Evolutionary conservation across 75 land plant genomes (phyloP).

Genomic region (Pinus taeda): DNA sequence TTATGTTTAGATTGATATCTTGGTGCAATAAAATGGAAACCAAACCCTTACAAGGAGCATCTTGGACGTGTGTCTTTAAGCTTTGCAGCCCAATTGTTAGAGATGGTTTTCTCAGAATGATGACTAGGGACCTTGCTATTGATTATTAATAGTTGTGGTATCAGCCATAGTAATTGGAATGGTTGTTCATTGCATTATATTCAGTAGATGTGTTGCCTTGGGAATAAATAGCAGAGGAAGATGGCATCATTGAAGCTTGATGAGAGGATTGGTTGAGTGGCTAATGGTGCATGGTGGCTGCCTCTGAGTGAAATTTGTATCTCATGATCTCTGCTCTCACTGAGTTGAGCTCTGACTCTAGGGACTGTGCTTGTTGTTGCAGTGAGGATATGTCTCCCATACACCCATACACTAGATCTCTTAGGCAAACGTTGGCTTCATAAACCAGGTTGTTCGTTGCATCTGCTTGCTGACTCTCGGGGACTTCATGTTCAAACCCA

Average conservation of each 20-base stretch:
- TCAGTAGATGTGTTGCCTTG: constrained; percentile 3
- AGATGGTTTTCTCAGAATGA: background rate
- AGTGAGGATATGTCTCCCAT: constrained; percentile 71
- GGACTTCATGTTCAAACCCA: constrained; percentile 36
- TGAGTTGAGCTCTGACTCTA: constrained; percentile 54
- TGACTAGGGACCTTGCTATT: no score
- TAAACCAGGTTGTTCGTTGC: constrained; percentile 64
- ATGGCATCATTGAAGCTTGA: constrained; percentile 1
- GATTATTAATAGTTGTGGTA: background rate
- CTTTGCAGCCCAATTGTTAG: background rate
- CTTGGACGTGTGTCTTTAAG: no score
- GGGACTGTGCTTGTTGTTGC: constrained; percentile 51
- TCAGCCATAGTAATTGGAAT: constrained; percentile 5
- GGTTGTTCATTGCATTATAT: background rate
- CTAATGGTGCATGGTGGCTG: constrained; percentile 1
- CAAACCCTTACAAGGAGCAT: no score
- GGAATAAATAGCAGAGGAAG: background rate
- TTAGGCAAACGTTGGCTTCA: constrained; percentile 60
- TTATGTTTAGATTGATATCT: no score
- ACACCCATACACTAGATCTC: constrained; percentile 75
- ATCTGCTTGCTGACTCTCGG: constrained; percentile 52
- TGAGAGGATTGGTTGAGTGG: background rate
- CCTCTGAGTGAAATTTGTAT: constrained; percentile 21
- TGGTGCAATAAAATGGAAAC: no score
- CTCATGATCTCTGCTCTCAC: constrained; percentile 54